Conservation (phyloP, 495 filamentous ascomycete genomes). For the Xylaria palmicola region DNA sequence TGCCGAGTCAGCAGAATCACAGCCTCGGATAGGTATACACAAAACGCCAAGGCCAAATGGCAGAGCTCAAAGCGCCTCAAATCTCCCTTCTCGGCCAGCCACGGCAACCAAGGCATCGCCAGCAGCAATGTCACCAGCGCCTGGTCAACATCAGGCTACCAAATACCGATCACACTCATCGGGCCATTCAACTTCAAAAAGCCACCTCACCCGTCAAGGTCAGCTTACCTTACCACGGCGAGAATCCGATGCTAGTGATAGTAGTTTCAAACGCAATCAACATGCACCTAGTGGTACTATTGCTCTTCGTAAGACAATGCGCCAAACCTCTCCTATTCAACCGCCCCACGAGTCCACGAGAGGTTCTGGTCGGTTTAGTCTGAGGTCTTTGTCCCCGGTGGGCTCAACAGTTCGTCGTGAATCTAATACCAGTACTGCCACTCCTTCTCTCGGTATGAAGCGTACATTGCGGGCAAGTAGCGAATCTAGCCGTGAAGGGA, state of each 20-base stretch:
- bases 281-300: conserved; percentile 19
- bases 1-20: conserved; percentile 21
- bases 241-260: conserved; percentile 48
- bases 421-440: conserved; percentile 13
- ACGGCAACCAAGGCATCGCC: conserved; percentile 14
- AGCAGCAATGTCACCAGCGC: conserved; percentile 10
- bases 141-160: conserved; percentile 1
- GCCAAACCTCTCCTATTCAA: conserved; percentile 26
- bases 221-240: conserved; percentile 33
- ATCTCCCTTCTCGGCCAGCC: conserved; percentile 16
- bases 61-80: conserved; percentile 9
- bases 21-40: conserved; percentile 30
- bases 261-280: conserved; percentile 47
- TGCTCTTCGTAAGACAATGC: conserved; percentile 44
- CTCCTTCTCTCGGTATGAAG: conserved; percentile 13
- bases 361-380: conserved; percentile 36
- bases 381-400: conserved; percentile 39
- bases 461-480: conserved; percentile 26
- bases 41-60: conserved; percentile 34
- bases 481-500: conserved; percentile 22
- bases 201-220: conserved; percentile 14
- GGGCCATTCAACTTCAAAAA: not conserved
- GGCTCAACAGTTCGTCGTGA: conserved; percentile 29
- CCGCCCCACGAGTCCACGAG: conserved; percentile 16
- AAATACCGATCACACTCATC: conserved; percentile 10